These are phyloP conservation scores for Xylaria hypoxylon DNA, from an alignment of 2,329 filamentous ascomycete species.

Conservation along the genomic window DNA sequence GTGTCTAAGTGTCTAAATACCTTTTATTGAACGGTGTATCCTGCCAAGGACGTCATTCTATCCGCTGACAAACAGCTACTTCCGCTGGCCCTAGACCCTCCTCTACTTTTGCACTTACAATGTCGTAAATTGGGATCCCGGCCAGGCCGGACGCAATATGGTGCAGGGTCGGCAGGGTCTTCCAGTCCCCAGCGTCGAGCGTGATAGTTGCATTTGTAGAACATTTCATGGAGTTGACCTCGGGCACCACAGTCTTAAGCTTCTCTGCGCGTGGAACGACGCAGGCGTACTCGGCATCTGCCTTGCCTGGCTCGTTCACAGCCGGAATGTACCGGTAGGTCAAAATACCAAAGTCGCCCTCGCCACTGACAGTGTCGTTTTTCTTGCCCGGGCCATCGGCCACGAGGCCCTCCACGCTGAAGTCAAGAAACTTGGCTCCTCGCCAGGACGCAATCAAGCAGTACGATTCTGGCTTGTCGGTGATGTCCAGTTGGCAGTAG, in stretches of 20 bases:
- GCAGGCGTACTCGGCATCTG: conserved; percentile 66
- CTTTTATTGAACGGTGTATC: too few species aligned
- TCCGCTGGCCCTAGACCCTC: conserved; percentile 66
- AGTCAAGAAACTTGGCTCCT: conserved; percentile 55
- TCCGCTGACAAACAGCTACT: background rate
- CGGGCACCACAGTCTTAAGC: conserved; percentile 48
- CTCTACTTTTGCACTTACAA: conserved; percentile 67
- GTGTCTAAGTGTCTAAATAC: too few species aligned
- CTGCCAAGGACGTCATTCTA: background rate
- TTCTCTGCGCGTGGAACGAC: conserved; percentile 54
- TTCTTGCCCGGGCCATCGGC: conserved; percentile 42
- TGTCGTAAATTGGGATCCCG: conserved; percentile 65
- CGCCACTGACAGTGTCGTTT: conserved; percentile 35
- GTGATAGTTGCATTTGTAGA: conserved; percentile 58
- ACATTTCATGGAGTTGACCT: conserved; percentile 51
- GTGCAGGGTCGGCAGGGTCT: conserved; percentile 69
- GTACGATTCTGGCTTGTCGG: conserved; percentile 50
- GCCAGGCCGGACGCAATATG: conserved; percentile 64
- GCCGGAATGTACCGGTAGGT: conserved; percentile 68
- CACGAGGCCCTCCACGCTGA: conserved; percentile 53
- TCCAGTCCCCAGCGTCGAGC: conserved; percentile 64
- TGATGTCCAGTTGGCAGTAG: conserved; percentile 62
- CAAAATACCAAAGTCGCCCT: conserved; percentile 61
- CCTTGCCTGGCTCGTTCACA: conserved; percentile 61
- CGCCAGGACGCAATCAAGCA: conserved; percentile 57